These are phyloP conservation scores for Tremellales sp. DNA, from an alignment of 1,284 basidiomycete genomes.

Conservation along the genomic window DNA sequence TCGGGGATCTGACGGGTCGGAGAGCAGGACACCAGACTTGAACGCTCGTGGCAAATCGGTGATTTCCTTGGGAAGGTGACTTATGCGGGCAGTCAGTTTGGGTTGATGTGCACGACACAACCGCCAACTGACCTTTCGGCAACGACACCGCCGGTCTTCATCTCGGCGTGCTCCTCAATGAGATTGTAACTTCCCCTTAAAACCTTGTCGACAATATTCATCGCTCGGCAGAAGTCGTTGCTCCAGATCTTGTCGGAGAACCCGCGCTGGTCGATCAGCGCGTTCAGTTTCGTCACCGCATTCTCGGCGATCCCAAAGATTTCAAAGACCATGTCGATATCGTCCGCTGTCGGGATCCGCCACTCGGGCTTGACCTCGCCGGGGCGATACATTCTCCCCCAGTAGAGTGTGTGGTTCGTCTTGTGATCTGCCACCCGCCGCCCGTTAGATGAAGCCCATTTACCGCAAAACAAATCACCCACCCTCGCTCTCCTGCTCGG, in stretches of 20 bases:
- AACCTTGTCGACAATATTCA: conserved; percentile 39
- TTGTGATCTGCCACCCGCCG: conserved; percentile 62
- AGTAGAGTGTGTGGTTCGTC: conserved; percentile 66
- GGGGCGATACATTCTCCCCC: conserved; percentile 79
- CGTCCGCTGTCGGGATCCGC: conserved; percentile 56
- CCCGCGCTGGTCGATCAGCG: conserved; percentile 57
- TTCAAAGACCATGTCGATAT: conserved; percentile 78
- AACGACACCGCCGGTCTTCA: conserved; percentile 36
- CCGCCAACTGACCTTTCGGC: conserved; percentile 22
- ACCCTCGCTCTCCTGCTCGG: conserved; percentile 77
- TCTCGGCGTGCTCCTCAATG: conserved; percentile 40
- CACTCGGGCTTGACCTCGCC: conserved; percentile 81
- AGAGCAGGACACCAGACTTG: conserved; percentile 70
- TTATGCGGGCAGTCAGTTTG: conserved; percentile 11
- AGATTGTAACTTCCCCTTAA: conserved; percentile 34
- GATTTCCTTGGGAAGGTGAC: conserved; percentile 60
- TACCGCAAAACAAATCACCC: conserved; percentile 22
- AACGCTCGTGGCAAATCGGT: conserved; percentile 61
- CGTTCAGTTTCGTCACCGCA: conserved; percentile 64
- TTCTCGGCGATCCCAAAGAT: conserved; percentile 59
- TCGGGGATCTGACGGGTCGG: conserved; percentile 68
- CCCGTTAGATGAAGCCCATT: conserved; percentile 4
- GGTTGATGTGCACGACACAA: not conserved
- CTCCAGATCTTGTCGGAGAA: conserved; percentile 62
- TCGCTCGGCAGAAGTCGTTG: conserved; percentile 89